These are phyloP conservation scores for Salix purpurea DNA, from an alignment of 345 rosid genomes.

Conservation along the genomic window DNA sequence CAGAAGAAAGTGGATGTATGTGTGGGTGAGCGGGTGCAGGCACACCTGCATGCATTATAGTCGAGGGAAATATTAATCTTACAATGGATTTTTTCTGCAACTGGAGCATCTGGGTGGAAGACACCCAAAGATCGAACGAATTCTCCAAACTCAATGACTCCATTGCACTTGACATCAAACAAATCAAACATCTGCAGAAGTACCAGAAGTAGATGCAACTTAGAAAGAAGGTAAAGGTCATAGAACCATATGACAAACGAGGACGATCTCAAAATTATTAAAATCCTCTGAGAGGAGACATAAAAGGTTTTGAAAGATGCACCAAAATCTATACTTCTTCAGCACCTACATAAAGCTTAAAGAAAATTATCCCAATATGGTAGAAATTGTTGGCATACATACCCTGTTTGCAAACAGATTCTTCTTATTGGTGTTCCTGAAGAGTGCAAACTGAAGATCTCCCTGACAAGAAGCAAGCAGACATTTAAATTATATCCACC, in stretches of 20 bases:
- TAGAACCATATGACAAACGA: background rate
- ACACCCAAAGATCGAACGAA: constrained; percentile 80
- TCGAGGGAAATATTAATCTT: no score
- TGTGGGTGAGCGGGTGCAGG: background rate
- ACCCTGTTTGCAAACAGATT: constrained; percentile 94
- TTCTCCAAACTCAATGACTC: constrained; percentile 86
- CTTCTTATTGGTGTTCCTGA: constrained; percentile 59
- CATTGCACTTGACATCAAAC: constrained; percentile 82
- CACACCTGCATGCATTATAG: no score
- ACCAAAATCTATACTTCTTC: no score
- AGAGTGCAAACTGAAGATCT: constrained; percentile 86
- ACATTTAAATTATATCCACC: background rate
- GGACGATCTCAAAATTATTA: no score
- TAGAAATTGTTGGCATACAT: background rate
- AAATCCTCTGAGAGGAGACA: no score
- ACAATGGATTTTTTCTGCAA: constrained; percentile 43
- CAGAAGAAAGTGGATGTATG: background rate
- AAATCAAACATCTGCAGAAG: constrained; percentile 64
- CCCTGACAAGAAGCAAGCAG: constrained; percentile 41
- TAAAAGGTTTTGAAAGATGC: no score
- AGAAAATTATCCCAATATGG: background rate
- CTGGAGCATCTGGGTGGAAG: constrained; percentile 73
- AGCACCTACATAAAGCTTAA: no score
- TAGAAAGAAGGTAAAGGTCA: background rate
- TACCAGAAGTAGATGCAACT: background rate